phyloP scores from a whole-genome alignment of 805 yeast species.

The Yarrowia keelungensis region DNA sequence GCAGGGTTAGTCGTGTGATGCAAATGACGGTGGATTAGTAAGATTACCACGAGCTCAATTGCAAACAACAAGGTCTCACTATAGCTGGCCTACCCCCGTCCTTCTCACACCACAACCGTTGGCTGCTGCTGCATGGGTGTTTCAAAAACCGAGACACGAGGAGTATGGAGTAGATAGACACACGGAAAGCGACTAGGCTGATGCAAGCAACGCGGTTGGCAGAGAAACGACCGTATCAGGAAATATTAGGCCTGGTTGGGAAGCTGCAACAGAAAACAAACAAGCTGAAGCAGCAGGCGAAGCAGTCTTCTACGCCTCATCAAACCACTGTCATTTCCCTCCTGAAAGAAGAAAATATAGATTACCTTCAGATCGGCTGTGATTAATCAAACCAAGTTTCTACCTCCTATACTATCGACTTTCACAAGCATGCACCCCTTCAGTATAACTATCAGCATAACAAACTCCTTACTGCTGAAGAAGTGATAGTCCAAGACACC shows the following conservation, averaged over 20 bases:
- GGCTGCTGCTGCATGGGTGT: conserved; percentile 8
- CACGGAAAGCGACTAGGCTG: conserved; percentile 6
- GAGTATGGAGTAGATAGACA: not conserved
- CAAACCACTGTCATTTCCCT: no score
- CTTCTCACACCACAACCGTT: no score
- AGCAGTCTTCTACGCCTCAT: no score
- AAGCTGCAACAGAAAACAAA: not conserved
- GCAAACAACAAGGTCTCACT: no score
- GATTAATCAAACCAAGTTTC: not conserved
- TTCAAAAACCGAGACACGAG: conserved; percentile 17
- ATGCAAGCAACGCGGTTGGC: conserved; percentile 6
- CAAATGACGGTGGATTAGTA: no score
- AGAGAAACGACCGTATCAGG: not conserved
- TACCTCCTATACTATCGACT: not conserved
- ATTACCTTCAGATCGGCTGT: not conserved
- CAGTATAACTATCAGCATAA: not conserved
- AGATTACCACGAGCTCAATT: no score
- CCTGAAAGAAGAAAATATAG: not conserved
- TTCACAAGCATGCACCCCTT: conserved; percentile 12
- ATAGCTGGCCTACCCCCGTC: no score
- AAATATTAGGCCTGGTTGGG: conserved; percentile 1
- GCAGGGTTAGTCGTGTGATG: no score
- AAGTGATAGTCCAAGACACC: conserved; percentile 1
- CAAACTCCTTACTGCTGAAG: not conserved
- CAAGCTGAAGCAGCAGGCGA: no score